Evolutionary conservation across 129 eudicot species (phyloP).

Genomic region (Rutidosis leptorrhynchoides): DNA sequence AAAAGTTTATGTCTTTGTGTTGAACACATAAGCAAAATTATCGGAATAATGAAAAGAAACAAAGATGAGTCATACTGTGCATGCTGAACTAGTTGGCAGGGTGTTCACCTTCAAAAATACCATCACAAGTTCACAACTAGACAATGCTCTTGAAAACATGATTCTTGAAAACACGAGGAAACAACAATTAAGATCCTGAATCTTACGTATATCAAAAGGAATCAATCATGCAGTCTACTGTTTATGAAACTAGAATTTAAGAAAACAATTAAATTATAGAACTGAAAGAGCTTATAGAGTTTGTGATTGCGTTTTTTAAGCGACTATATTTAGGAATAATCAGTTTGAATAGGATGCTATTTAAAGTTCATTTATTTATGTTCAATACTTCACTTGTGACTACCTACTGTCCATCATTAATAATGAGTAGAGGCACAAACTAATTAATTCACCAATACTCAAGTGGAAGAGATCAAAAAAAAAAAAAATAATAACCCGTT

Average conservation of each 20-base stretch:
- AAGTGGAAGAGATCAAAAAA: too few relatives aligned
- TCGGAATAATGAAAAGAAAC: not conserved
- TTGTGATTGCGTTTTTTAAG: not conserved
- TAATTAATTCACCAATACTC: not conserved
- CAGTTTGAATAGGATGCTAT: not conserved
- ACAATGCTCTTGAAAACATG: slow-evolving; percentile 71
- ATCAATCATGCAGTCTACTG: not conserved
- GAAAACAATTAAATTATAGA: too few relatives aligned
- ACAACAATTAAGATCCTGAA: slow-evolving; percentile 15
- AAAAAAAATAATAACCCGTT: too few relatives aligned
- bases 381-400: not conserved
- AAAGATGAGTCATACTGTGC: slow-evolving; percentile 41
- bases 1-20: not conserved
- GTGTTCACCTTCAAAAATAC: slow-evolving; percentile 52
- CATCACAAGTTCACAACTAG: slow-evolving; percentile 54
- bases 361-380: too few relatives aligned
- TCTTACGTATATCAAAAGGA: not conserved
- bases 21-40: slow-evolving; percentile 12
- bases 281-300: not conserved
- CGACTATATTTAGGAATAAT: not conserved
- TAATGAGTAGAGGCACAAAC: not conserved
- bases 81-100: slow-evolving; percentile 40
- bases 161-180: slow-evolving; percentile 35
- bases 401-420: not conserved
- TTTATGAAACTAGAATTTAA: not conserved